phyloP scores from a whole-genome alignment of 2,329 filamentous ascomycete genomes.

The Neurospora sp. region DNA sequence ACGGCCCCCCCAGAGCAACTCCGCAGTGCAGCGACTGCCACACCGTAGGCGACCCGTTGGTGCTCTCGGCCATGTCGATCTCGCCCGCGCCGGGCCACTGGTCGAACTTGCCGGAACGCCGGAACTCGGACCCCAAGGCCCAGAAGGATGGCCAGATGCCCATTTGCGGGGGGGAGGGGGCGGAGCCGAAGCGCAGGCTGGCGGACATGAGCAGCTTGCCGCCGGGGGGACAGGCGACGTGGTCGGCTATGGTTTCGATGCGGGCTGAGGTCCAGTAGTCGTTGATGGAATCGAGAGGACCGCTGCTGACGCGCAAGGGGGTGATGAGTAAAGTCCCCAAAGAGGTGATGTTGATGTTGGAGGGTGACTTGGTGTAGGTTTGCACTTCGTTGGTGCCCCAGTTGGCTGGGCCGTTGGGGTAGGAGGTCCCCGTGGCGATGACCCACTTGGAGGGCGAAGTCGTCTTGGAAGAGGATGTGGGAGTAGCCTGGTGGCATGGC shows the following conservation, averaged over 20 bases:
- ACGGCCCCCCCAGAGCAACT: constrained; percentile 31
- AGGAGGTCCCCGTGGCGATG: constrained; percentile 33
- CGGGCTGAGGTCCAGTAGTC: constrained; percentile 39
- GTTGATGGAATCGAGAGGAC: too few relatives aligned
- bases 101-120: constrained; percentile 25
- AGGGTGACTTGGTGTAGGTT: constrained; percentile 29
- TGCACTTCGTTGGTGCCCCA: constrained; percentile 42
- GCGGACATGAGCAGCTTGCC: constrained; percentile 34
- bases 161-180: constrained; percentile 29
- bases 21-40: constrained; percentile 42
- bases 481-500: neutral
- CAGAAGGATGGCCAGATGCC: constrained; percentile 48
- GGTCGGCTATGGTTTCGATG: constrained; percentile 32
- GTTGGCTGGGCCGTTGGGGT: constrained; percentile 32
- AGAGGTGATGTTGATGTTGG: constrained; percentile 31
- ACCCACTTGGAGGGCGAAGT: constrained; percentile 31
- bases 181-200: constrained; percentile 32
- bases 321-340: constrained; percentile 28
- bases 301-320: constrained; percentile 10
- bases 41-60: constrained; percentile 34
- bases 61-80: constrained; percentile 42
- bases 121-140: constrained; percentile 37
- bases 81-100: constrained; percentile 41
- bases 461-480: constrained; percentile 15
- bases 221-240: constrained; percentile 20